A percentile compares a stretch with the other conserved stretches of the same genome.
Evolutionary conservation across 2,329 filamentous ascomycete genomes (phyloP).

Genomic region (Stachybotrys elegans): DNA sequence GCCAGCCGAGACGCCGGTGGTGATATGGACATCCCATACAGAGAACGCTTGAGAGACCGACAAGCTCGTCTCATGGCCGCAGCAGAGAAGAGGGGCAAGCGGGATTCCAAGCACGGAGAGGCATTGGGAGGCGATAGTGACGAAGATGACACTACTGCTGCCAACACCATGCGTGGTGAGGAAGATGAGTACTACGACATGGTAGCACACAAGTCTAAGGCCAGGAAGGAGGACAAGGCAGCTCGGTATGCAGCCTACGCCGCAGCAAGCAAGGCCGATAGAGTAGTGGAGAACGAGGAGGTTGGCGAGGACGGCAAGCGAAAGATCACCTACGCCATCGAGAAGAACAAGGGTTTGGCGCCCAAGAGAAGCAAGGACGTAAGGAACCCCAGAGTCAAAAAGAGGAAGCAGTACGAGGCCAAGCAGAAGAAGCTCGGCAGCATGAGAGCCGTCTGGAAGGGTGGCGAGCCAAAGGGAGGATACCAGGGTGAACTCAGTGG

Average conservation of each 20-base stretch:
- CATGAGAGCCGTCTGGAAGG: constrained; percentile 81
- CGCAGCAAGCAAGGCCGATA: constrained; percentile 58
- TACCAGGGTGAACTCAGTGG: constrained; percentile 91
- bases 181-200: constrained; percentile 86
- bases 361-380: constrained; percentile 91
- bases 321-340: constrained; percentile 87
- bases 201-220: constrained; percentile 63
- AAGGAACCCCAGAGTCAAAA: constrained; percentile 94
- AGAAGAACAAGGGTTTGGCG: constrained; percentile 95
- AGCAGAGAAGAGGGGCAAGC: constrained; percentile 76
- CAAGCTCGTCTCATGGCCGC: constrained; percentile 84
- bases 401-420: constrained; percentile 91
- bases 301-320: constrained; percentile 82
- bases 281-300: constrained; percentile 60
- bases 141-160: constrained; percentile 56
- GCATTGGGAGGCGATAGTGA: constrained; percentile 65
- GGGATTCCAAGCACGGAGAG: constrained; percentile 56
- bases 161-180: constrained; percentile 48
- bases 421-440: constrained; percentile 96
- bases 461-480: constrained; percentile 75
- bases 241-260: constrained; percentile 51
- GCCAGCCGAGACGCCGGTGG: constrained; percentile 72
- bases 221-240: constrained; percentile 69
- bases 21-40: constrained; percentile 78
- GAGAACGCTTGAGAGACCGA: constrained; percentile 81